Evolutionary conservation across 805 yeast genomes (phyloP).

Genomic region (Nadsonia fulvescens): DNA sequence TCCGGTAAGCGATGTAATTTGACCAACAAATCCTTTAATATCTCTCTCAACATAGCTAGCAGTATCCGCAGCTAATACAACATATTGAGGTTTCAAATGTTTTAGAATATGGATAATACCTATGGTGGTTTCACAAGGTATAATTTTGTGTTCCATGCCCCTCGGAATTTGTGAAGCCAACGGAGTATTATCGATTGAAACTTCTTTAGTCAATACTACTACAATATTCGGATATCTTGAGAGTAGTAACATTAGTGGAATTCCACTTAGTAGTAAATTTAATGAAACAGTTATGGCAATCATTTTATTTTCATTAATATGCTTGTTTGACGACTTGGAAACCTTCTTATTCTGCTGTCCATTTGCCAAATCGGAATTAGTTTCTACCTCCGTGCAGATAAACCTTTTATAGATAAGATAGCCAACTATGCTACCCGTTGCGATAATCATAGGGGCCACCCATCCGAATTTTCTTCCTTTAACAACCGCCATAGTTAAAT

Average conservation of each 20-base stretch:
- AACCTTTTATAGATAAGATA: no score
- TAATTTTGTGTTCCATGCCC: constrained; percentile 19
- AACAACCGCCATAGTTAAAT: no score
- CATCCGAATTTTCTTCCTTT: no score
- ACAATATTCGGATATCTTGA: constrained; percentile 15
- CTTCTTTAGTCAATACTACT: constrained; percentile 20
- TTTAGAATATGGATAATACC: constrained; percentile 41
- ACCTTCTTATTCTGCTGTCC: no score
- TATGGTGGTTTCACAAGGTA: constrained; percentile 27
- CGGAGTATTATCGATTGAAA: constrained; percentile 7
- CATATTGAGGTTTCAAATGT: constrained; percentile 25
- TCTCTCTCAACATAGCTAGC: constrained; percentile 5
- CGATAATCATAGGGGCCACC: no score
- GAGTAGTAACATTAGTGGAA: constrained; percentile 9
- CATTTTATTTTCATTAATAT: no score
- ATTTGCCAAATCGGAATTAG: no score
- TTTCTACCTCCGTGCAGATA: no score
- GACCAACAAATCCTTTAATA: constrained; percentile 8
- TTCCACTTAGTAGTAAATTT: no score
- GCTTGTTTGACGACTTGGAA: no score
- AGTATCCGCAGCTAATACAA: constrained; percentile 10
- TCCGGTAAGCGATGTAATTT: constrained; percentile 7
- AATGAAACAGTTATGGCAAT: no score
- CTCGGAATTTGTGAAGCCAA: constrained; percentile 7
- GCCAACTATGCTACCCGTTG: no score